Conservation (phyloP, 331 rosid species). For the Malus hybrid region DNA sequence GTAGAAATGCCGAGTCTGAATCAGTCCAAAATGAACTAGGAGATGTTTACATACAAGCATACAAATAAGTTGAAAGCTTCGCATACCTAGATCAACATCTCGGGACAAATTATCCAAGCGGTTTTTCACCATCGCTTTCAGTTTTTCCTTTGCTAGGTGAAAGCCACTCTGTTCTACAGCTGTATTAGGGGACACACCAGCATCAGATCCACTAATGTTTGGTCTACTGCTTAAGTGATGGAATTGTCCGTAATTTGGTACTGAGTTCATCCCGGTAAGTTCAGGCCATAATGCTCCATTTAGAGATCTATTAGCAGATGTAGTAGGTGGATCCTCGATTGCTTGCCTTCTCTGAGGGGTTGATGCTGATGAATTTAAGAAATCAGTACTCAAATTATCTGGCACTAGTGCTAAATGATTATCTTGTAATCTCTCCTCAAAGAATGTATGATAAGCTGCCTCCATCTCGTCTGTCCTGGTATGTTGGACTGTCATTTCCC, state of each 20-base stretch:
- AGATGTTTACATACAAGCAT: constrained; percentile 3
- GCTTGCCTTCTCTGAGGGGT: constrained; percentile 40
- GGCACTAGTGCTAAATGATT: constrained; percentile 39
- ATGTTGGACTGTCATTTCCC: constrained; percentile 36
- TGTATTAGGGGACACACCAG: constrained; percentile 14
- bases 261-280: constrained; percentile 30
- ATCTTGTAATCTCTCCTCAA: constrained; percentile 53
- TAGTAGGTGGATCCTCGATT: constrained; percentile 30
- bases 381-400: constrained; percentile 18
- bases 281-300: constrained; percentile 45
- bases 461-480: constrained; percentile 34
- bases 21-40: neutral
- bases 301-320: constrained; percentile 22
- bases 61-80: neutral
- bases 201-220: constrained; percentile 29
- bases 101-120: constrained; percentile 55
- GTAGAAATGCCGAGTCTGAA: neutral
- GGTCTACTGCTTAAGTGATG: constrained; percentile 41
- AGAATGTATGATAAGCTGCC: constrained; percentile 41
- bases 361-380: constrained; percentile 22
- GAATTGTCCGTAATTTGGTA: constrained; percentile 34
- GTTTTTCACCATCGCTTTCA: constrained; percentile 47
- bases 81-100: constrained; percentile 46
- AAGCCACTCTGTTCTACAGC: constrained; percentile 40
- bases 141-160: constrained; percentile 52